Percentiles rank a stretch among this genome's conserved stretches.
These are phyloP conservation scores for Zhuliangozyma parablackwelliae DNA, from an alignment of 1,139 yeast species.

Conservation along the genomic window DNA sequence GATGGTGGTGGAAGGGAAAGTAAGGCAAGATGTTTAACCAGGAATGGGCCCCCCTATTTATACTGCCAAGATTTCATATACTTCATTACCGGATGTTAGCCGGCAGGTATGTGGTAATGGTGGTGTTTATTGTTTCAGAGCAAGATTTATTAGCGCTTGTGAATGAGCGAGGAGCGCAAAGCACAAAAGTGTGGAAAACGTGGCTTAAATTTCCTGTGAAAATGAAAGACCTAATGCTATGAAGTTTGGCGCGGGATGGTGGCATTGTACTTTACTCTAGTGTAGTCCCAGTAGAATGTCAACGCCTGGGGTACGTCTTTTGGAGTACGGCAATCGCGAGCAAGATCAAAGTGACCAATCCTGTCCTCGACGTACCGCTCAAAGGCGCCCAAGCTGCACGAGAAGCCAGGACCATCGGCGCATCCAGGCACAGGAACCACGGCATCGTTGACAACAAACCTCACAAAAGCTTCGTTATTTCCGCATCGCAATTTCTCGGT, in stretches of 20 bases:
- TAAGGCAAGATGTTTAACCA: no score
- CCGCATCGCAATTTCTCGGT: conserved; percentile 45
- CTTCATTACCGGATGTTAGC: no score
- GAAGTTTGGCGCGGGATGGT: conserved; percentile 1
- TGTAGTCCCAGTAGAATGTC: conserved; percentile 36
- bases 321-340: conserved; percentile 26
- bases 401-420: conserved; percentile 52
- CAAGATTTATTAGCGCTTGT: no score
- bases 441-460: conserved; percentile 52
- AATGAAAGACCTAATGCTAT: background rate
- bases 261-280: conserved; percentile 23
- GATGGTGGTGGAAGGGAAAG: no score
- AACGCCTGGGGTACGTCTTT: conserved; percentile 14
- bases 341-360: conserved; percentile 25
- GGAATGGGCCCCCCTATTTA: no score
- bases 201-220: no score
- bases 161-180: no score
- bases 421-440: conserved; percentile 51
- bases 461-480: conserved; percentile 31
- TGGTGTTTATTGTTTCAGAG: no score
- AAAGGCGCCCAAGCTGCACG: conserved; percentile 46
- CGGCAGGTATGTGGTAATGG: no score
- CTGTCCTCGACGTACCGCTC: conserved; percentile 27
- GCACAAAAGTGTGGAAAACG: no score
- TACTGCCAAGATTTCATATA: no score